Evolutionary conservation across 257 asterid species (phyloP), one percentile per base, ranked within the genome.

Genomic region (Petrea volubilis): DNA sequence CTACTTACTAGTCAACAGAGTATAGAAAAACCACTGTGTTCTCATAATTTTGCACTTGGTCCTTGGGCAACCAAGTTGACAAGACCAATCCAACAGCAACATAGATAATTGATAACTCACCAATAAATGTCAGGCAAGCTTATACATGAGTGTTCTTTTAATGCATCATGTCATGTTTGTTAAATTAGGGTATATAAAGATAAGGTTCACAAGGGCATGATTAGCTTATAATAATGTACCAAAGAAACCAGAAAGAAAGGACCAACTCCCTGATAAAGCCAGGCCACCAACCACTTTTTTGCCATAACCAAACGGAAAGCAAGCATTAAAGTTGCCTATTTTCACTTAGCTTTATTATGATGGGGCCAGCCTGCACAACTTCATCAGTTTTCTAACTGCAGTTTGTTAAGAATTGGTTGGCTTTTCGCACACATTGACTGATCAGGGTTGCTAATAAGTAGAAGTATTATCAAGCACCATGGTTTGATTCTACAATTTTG

Each of bases 211-310:
- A 57, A 34, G 43, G 44, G 57, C 62, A 57, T 63, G 63, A 73
- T 80, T 72, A 36, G 41, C 68, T 29, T 7, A 38, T 38, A 38
- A 38, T 52, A 73, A 57, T 59, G 64, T 20, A 44, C 58, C 52
- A 56, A 62, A 59, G 66, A 77, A 60, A 44, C 47, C 40, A 52
- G 74, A 47, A 78, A 44, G n/a, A 53, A n/a, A 33, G n/a, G 44
- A 59, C 79, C 72, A 65, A 80, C 78, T 62, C 71, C 47, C 55
- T 75, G 87, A 87, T 79, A 79, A 61, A 62, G 83, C 80, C 84
- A 85, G 70, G 60, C 67, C 50, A 83, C 87, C 91, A 66, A 76
- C 80, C 82, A 76, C 66, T 47, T 34, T n/a, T 78, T 61, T 57
- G 81, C 55, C 68, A 70, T 29, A 58, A 27, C 62, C 68, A 5